These are phyloP conservation scores for Aegilops tauschii DNA, from an alignment of 176 grass and related monocot species.

Conservation along the genomic window DNA sequence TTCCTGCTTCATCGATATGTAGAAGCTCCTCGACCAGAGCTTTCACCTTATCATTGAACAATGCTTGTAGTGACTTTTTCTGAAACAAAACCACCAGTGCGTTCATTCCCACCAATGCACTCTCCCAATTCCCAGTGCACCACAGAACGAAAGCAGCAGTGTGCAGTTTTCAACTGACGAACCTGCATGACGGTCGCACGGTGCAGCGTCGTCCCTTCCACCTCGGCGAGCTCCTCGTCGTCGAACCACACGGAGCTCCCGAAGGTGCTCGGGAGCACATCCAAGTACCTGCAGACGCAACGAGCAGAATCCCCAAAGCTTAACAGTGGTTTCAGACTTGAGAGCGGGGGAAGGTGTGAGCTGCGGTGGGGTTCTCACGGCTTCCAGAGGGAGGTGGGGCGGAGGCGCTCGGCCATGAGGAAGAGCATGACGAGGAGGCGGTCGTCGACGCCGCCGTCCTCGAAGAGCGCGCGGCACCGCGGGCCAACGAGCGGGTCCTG, in stretches of 20 bases:
- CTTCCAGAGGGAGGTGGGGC: constrained; percentile 82
- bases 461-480: constrained; percentile 65
- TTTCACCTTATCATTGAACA: constrained; percentile 72
- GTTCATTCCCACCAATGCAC: neutral
- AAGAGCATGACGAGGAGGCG: constrained; percentile 89
- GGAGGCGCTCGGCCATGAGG: constrained; percentile 82
- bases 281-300: constrained; percentile 55
- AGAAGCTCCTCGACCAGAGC: constrained; percentile 71
- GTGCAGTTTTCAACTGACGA: neutral
- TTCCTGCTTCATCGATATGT: constrained; percentile 37
- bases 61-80: constrained; percentile 55
- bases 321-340: neutral
- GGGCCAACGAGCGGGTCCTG: constrained; percentile 73
- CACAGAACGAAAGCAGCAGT: neutral
- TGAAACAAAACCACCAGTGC: constrained; percentile 30
- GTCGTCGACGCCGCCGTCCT: constrained; percentile 68
- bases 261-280: constrained; percentile 83
- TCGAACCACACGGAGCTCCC: constrained; percentile 76
- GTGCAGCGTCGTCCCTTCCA: constrained; percentile 83
- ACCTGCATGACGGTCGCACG: constrained; percentile 73
- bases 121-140: neutral
- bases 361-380: constrained; percentile 33
- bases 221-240: constrained; percentile 61
- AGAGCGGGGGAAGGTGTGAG: neutral
- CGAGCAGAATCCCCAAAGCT: neutral